Base-by-base conservation (phyloP, 768 basidiomycete species). In the Hysterangium stoloniferum region DNA sequence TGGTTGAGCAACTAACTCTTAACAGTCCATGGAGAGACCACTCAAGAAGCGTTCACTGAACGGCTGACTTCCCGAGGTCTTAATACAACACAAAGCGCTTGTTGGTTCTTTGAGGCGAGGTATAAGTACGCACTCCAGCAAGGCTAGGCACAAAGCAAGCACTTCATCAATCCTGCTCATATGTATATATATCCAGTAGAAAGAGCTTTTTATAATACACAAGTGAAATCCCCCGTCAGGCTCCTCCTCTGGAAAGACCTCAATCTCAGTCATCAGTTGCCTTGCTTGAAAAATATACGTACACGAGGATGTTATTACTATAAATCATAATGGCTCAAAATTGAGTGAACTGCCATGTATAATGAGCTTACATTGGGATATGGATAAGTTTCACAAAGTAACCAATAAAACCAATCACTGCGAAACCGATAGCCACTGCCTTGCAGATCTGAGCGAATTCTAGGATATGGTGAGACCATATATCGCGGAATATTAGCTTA, bases 271-370 rank as follows among this genome's bases (percentile, higher is more conserved):
- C 43, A 37, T 27, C 37, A 31, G 38, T 15, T 2, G 20, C 8
- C 6, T 3, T 4, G 13, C 27, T 29, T 40, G 4, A 25, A 25
- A 49, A 31, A 47, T 22, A 25, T 42, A 90, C 93, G 61, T 78
- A 96, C 93, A 96, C 93, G 56, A 96, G 79, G 60, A 96, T 96
- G 66, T 96, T 95, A 72, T 95, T 96, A 78, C 92, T 95, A n/a
- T n/a, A n/a, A n/a, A n/a, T n/a, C n/a, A n/a, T n/a, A n/a, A n/a
- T n/a, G n/a, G n/a, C n/a, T n/a, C n/a, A n/a, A n/a, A n/a, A n/a
- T n/a, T n/a, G 61, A 12, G 51, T 49, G 27, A 28, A 35, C 20
- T 2, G 12, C 29, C 6, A 43, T 57, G 20, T 58, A 43, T 12
- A 20, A 15, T 36, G 8, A 58, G 62, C 46, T 72, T 59, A 95